Evolutionary conservation across 2,329 filamentous ascomycete genomes (phyloP), one percentile per base, ranked within the genome.

Genomic region (Colletotrichum nymphaeae): DNA sequence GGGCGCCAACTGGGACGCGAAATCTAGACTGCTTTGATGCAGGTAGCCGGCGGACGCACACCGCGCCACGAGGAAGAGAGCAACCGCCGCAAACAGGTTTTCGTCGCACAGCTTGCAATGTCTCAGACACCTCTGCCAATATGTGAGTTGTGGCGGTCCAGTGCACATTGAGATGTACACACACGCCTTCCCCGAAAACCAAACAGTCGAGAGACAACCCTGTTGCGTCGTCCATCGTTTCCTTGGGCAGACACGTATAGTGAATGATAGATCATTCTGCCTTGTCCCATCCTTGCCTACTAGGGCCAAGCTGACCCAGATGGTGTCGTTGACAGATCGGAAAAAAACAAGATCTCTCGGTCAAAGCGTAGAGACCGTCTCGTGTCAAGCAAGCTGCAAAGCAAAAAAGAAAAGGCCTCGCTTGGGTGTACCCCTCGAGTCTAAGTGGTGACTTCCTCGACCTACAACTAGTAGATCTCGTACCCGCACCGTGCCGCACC

Each of bases 21-120:
- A 53, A 64, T 26, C 24, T 46, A 42, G 65, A 63, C 69, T 63
- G 37, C n/a, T 35, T 32, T 19, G 68, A 37, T 60, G 66, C 37
- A 30, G 60, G 46, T 32, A 32, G 55, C 60, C 67, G 67, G 60
- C 60, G 69, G 65, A 35, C 32, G 32, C 22, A 56, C 62, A 60
- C 60, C 28, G 66, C 67, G 70, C 70, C 67, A 73, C 70, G 67
- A 73, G 70, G 70, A 46, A 12, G 56, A 42, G 49, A 55, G 49
- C 62, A 53, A 56, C 42, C 46, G 53, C 59, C 58, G 67, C 60
- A 62, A 70, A 62, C 70, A 73, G 67, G 60, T 73, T 69, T 69
- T 65, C 55, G 67, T 65, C 30, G 42, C 46, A 70, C 60, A 58
- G 56, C 46, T 65, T 63, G 37, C 19, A 30, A 14, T 52, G 69